A percentile compares a stretch with the other conserved stretches of the same genome.
Conservation (phyloP, 2,329 filamentous ascomycete genomes). For the Ophiocordyceps camponoti-rufipedis region DNA sequence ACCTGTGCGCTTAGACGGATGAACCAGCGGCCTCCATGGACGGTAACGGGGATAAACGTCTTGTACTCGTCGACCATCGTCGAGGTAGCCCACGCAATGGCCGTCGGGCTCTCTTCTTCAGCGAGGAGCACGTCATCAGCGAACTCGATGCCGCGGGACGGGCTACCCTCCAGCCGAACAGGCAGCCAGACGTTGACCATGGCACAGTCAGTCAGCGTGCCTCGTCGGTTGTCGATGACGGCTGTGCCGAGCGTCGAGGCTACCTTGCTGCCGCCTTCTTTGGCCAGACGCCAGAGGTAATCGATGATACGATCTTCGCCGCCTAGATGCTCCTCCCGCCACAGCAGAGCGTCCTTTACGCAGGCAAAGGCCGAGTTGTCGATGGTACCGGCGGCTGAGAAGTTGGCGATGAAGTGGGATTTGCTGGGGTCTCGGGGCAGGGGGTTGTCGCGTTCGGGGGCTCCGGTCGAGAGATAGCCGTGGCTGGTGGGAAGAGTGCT, state of each 20-base stretch:
- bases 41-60: background rate
- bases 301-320: background rate
- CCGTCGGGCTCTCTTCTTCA: background rate
- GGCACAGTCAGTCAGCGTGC: background rate
- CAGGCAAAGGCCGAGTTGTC: background rate
- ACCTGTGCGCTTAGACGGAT: background rate
- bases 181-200: constrained; percentile 1
- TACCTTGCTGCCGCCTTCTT: background rate
- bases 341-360: background rate
- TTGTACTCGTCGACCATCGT: background rate
- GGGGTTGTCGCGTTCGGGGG: background rate
- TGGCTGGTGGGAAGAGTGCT: background rate
- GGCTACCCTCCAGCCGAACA: background rate
- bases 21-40: background rate
- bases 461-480: background rate
- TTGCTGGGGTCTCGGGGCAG: background rate
- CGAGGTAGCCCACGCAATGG: background rate
- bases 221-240: background rate
- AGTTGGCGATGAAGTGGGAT: background rate
- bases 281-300: background rate
- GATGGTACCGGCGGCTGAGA: background rate
- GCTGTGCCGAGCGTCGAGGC: background rate
- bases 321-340: background rate
- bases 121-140: background rate
- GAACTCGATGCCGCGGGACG: background rate